A percentile compares a stretch with the other conserved stretches of the same genome.
Conservation (phyloP, 1,139 yeast species). For the Blastobotrys apis region DNA sequence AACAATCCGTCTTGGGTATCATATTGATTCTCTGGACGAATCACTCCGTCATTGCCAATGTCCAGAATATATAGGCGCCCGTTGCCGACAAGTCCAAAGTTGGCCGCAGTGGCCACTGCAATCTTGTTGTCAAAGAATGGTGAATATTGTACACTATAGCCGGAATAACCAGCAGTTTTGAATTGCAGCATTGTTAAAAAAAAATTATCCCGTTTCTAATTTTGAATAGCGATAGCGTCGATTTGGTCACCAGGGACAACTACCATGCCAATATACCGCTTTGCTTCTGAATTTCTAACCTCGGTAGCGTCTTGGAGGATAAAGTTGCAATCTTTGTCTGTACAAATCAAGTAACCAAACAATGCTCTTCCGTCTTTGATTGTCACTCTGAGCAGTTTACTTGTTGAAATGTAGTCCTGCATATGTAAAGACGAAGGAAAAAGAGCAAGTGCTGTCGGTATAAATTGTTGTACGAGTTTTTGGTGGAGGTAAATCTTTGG, state of each 20-base stretch:
- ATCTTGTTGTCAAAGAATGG: conserved; percentile 86
- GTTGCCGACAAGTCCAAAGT: conserved; percentile 91
- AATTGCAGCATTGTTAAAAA: conserved; percentile 55
- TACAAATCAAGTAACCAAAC: conserved; percentile 33
- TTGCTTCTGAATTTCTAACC: conserved; percentile 25
- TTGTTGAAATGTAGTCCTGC: conserved; percentile 11
- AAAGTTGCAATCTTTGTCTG: conserved; percentile 31
- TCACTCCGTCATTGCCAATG: conserved; percentile 61
- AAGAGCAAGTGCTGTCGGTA: not conserved
- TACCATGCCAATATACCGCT: conserved; percentile 34
- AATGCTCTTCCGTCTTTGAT: conserved; percentile 24
- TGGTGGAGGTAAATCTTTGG: too few species aligned
- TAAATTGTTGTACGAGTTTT: not conserved
- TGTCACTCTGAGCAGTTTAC: conserved; percentile 9
- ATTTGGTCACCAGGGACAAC: conserved; percentile 34
- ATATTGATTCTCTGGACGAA: conserved; percentile 55
- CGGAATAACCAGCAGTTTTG: conserved; percentile 78
- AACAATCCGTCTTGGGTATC: conserved; percentile 93
- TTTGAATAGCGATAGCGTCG: conserved; percentile 25
- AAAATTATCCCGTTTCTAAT: not conserved
- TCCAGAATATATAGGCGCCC: conserved; percentile 72
- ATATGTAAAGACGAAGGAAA: conserved; percentile 4
- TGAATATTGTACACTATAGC: conserved; percentile 83
- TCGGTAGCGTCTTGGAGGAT: conserved; percentile 33
- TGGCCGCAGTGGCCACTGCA: conserved; percentile 88